These are phyloP conservation scores for Tetrapisispora fleetii DNA, from an alignment of 805 yeast species.

Conservation along the genomic window DNA sequence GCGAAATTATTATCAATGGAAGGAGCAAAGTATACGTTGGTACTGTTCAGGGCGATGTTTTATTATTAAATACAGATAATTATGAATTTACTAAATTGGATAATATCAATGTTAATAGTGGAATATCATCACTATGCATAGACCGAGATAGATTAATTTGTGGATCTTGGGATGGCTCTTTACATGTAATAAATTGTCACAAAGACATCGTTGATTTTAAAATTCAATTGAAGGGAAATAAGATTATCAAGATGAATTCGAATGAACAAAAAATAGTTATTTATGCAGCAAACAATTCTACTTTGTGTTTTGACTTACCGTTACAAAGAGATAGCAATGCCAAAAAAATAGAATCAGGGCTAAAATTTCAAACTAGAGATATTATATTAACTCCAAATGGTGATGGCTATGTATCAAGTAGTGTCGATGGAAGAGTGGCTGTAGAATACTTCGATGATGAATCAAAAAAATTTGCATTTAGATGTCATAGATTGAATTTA, in stretches of 20 bases:
- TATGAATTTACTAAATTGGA: constrained; percentile 18
- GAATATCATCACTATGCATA: constrained; percentile 27
- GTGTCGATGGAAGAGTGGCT: constrained; percentile 77
- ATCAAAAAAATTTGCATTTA: constrained; percentile 57
- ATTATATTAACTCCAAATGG: constrained; percentile 43
- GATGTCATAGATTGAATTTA: constrained; percentile 56
- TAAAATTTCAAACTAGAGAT: constrained; percentile 54
- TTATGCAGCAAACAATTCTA: constrained; percentile 42
- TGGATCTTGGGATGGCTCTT: constrained; percentile 53
- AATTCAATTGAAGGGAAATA: constrained; percentile 7
- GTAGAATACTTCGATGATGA: constrained; percentile 54
- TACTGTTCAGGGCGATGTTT: constrained; percentile 44
- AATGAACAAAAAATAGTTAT: constrained; percentile 38
- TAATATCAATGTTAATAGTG: constrained; percentile 30
- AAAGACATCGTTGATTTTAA: constrained; percentile 8
- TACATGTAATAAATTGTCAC: constrained; percentile 40
- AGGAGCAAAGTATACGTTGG: constrained; percentile 34
- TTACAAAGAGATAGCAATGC: constrained; percentile 3
- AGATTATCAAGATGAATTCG: constrained; percentile 50
- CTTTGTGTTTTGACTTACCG: constrained; percentile 25
- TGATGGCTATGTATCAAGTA: constrained; percentile 54
- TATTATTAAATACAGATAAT: constrained; percentile 43
- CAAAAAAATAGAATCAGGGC: constrained; percentile 42
- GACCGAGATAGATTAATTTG: constrained; percentile 32
- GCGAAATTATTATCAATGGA: not conserved